These are phyloP conservation scores for Astragalus membranaceus DNA, from an alignment of 306 rosid genomes.

Conservation along the genomic window DNA sequence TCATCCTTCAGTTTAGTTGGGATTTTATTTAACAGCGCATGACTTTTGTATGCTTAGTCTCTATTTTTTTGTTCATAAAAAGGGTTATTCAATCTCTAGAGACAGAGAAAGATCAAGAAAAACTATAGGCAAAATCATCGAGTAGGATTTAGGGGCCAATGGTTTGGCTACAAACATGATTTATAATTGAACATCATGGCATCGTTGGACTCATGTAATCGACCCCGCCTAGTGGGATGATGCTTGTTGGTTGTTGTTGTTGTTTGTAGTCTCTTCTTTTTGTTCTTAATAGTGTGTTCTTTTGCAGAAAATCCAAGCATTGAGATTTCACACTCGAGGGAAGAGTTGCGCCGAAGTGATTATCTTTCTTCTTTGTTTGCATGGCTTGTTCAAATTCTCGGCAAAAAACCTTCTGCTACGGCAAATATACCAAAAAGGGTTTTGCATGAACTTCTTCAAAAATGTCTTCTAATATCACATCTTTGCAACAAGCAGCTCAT, in stretches of 20 bases:
- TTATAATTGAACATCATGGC: too few relatives aligned
- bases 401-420: constrained; percentile 30
- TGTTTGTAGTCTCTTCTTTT: not conserved
- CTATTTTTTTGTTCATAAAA: not conserved
- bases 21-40: not conserved
- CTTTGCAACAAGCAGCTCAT: constrained; percentile 55
- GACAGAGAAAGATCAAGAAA: too few relatives aligned
- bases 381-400: constrained; percentile 60
- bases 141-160: too few relatives aligned
- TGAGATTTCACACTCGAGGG: constrained; percentile 25
- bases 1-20: not conserved
- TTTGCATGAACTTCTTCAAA: constrained; percentile 50
- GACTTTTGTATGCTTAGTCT: not conserved
- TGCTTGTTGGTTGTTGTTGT: too few relatives aligned
- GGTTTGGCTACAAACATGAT: too few relatives aligned
- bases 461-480: constrained; percentile 55
- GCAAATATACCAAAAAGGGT: constrained; percentile 35
- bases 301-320: constrained; percentile 28
- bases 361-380: constrained; percentile 62
- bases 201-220: too few relatives aligned
- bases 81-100: too few relatives aligned
- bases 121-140: too few relatives aligned
- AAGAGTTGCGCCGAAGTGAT: constrained; percentile 28
- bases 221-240: too few relatives aligned
- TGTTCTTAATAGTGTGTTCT: not conserved